Conservation (phyloP, 2,329 filamentous ascomycete genomes). For the Ophiostoma himal-ulmi region DNA sequence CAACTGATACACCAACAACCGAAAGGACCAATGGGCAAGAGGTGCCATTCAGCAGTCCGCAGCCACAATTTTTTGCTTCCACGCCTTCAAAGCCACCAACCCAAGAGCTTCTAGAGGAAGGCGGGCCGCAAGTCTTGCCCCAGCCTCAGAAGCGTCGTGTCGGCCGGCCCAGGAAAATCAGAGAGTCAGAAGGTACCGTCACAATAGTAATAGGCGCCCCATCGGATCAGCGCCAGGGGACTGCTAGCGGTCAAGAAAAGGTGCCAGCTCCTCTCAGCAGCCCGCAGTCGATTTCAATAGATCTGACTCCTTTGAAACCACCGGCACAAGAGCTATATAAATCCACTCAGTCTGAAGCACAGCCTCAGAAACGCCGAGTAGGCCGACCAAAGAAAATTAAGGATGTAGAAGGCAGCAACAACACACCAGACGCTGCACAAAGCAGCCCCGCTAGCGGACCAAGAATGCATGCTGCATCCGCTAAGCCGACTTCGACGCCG, state of each 20-base stretch:
- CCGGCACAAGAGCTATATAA: not conserved
- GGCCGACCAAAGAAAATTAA: not conserved
- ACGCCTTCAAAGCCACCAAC: conserved; percentile 1
- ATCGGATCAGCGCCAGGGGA: too few species aligned
- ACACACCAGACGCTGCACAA: not conserved
- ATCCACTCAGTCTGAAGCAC: not conserved
- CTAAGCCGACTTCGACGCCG: not conserved
- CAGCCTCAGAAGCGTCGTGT: not conserved
- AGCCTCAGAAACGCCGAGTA: not conserved
- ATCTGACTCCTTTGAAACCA: not conserved
- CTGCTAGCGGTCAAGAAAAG: not conserved
- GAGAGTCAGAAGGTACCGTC: not conserved
- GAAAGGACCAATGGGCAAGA: not conserved
- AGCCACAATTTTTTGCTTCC: not conserved
- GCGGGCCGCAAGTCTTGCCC: not conserved
- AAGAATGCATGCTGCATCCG: not conserved
- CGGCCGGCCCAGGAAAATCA: not conserved
- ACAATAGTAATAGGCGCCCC: not conserved
- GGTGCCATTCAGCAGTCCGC: not conserved
- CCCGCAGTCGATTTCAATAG: not conserved
- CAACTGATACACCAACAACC: not conserved
- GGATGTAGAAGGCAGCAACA: not conserved
- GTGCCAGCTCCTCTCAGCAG: not conserved
- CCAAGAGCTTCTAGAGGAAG: not conserved
- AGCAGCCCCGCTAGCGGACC: not conserved